Evolutionary conservation across 208 protist species (phyloP).

Genomic region (Leishmania amazonensis): DNA sequence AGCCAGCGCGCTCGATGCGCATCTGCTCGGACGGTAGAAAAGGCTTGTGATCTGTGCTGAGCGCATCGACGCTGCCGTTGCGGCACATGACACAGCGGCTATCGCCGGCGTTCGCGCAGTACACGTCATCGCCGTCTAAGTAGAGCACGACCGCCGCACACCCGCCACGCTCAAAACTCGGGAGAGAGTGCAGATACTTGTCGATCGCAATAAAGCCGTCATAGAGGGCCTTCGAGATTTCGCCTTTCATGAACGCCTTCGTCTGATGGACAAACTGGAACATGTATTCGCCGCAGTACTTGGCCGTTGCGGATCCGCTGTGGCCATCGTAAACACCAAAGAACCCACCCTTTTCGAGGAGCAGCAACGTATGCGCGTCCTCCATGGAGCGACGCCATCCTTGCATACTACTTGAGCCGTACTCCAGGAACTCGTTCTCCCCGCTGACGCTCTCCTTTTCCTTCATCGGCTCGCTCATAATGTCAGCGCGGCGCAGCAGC

Average conservation of each 20-base stretch:
- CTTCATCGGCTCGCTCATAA: conserved; percentile 83
- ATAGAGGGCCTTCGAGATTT: conserved; percentile 74
- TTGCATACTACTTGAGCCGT: conserved; percentile 87
- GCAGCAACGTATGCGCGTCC: conserved; percentile 84
- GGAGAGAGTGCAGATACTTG: conserved; percentile 61
- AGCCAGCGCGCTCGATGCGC: conserved; percentile 91
- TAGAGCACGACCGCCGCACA: conserved; percentile 88
- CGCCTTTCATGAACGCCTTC: conserved; percentile 52
- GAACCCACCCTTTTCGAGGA: conserved; percentile 79
- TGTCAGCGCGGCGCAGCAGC: conserved; percentile 82
- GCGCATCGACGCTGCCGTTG: conserved; percentile 81
- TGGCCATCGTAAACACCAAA: conserved; percentile 94
- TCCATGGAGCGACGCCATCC: conserved; percentile 93
- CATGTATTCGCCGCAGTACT: conserved; percentile 83
- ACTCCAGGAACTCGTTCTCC: conserved; percentile 71
- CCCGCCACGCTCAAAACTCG: conserved; percentile 71
- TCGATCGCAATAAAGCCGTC: conserved; percentile 90
- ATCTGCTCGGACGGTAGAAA: conserved; percentile 73
- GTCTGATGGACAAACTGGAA: conserved; percentile 74
- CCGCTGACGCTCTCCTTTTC: conserved; percentile 64
- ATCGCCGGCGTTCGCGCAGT: conserved; percentile 94
- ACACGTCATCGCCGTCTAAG: conserved; percentile 77
- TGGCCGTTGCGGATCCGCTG: conserved; percentile 68
- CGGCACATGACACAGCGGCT: conserved; percentile 89
- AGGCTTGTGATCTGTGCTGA: conserved; percentile 95